These are phyloP conservation scores for Solanum phureja DNA, from an alignment of 257 asterid species.

Conservation along the genomic window DNA sequence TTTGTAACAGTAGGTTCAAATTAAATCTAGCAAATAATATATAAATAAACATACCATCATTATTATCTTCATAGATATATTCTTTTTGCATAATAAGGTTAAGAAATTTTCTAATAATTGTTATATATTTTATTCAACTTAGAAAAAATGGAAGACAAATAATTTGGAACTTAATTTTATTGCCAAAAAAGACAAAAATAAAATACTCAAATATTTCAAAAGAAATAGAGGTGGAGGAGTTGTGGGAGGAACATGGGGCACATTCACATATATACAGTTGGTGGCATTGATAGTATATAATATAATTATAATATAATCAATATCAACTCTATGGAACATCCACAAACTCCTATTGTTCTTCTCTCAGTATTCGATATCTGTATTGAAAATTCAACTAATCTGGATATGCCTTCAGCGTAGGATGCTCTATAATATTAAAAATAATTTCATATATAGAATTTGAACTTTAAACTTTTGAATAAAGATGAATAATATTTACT, in stretches of 20 bases:
- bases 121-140: background rate
- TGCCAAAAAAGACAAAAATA: background rate
- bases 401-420: accelerated
- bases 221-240: background rate
- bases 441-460: background rate
- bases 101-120: background rate
- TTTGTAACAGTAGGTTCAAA: background rate
- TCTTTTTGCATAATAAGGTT: background rate
- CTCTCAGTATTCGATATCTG: background rate
- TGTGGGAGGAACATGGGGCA: slow-evolving; percentile 33
- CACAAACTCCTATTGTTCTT: background rate
- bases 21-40: background rate
- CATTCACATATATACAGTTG: slow-evolving; percentile 13
- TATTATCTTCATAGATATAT: background rate
- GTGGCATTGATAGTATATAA: background rate
- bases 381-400: background rate
- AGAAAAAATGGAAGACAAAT: background rate
- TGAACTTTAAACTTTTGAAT: accelerated
- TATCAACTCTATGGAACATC: background rate
- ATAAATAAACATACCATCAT: background rate
- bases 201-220: background rate
- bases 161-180: background rate
- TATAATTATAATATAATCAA: background rate
- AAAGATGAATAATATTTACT: background rate
- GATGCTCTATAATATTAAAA: background rate